Base-by-base conservation (phyloP, 2,329 filamentous ascomycete genomes). In the Cladosporium sp. region DNA sequence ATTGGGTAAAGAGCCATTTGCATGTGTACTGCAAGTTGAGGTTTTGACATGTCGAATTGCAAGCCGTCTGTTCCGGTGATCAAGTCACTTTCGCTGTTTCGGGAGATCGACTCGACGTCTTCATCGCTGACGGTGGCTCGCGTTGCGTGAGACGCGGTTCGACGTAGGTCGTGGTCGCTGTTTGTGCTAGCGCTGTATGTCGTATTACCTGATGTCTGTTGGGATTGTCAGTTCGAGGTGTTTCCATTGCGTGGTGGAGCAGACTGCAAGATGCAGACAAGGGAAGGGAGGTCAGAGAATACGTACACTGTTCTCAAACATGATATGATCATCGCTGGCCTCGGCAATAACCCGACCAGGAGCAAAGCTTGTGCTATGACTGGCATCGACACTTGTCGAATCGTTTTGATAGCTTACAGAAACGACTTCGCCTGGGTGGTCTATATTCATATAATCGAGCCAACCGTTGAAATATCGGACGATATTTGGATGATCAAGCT, bases 1-100 rank as follows among this genome's bases (percentile, higher is more conserved):
- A 88, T 80, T 0, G 87, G 87, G 73, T 89, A 86, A 3, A 88
- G 79, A 4, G 85, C 86, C 87, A 90, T 90, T 72, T 90, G 88
- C n/a, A 90, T 87, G 73, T 89, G 87, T 10, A 90, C 79, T 5
- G 84, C 84, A 12, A 88, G 71, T 12, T 38, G 36, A 8, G 65
- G 65, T 15, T 44, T 57, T n/a, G 61, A 57, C 21, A 36, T 24
- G 51, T 55, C 34, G 51, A 64, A 57, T 47, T 64, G 61, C 15
- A 57, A 18, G 26, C 61, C 61, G 26, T 64, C 61, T 18, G 61
- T 64, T 36, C 61, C 61, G 18, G 51, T 64, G 30, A 64, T 11
- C 38, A 66, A 44, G 30, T 59, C 59, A 65, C 68, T 44, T 64
- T 64, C 24, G 44, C 28, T 52, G 60, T 55, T 66, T 77, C 71